Percentiles rank a stretch among this genome's conserved stretches.
Evolutionary conservation across 2,329 filamentous ascomycete species (phyloP).

Genomic region (Fusarium sp.): DNA sequence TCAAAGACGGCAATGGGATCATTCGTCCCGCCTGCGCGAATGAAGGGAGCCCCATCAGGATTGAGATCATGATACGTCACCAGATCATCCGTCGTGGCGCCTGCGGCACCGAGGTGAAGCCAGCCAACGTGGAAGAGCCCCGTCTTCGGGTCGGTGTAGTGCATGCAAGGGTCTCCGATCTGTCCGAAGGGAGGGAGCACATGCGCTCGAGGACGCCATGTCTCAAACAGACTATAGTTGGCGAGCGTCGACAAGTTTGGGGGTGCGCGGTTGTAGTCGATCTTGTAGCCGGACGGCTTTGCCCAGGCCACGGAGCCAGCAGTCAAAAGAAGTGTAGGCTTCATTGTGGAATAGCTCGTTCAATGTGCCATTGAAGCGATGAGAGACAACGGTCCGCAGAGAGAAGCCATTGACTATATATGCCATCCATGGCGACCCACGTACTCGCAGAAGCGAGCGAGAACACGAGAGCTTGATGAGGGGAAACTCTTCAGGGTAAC

Average conservation of each 20-base stretch:
- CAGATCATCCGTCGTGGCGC: slow-evolving; percentile 56
- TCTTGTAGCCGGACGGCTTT: slow-evolving; percentile 25
- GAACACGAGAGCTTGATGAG: slow-evolving; percentile 21
- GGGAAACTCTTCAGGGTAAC: slow-evolving; percentile 16
- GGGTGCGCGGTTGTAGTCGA: slow-evolving; percentile 52
- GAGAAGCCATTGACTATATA: slow-evolving; percentile 24
- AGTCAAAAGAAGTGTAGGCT: slow-evolving; percentile 24
- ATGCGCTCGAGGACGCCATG: slow-evolving; percentile 52
- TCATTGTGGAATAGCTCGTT: slow-evolving; percentile 20
- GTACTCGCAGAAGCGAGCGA: slow-evolving; percentile 20
- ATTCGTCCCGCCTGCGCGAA: slow-evolving; percentile 50
- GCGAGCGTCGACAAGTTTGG: slow-evolving; percentile 54
- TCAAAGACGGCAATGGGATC: slow-evolving; percentile 54
- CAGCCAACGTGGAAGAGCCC: slow-evolving; percentile 59
- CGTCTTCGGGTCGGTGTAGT: slow-evolving; percentile 58
- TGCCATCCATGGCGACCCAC: slow-evolving; percentile 3
- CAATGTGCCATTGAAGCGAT: background rate
- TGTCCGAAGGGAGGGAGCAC: slow-evolving; percentile 54
- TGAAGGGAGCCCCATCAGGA: slow-evolving; percentile 55
- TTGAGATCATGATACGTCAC: slow-evolving; percentile 54
- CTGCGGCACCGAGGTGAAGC: slow-evolving; percentile 52
- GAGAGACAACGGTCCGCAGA: background rate
- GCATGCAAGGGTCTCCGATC: slow-evolving; percentile 59
- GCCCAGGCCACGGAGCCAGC: slow-evolving; percentile 31
- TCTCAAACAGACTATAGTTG: slow-evolving; percentile 51